Base-by-base conservation (phyloP, 768 basidiomycete species). In the Mycena capillaripes region DNA sequence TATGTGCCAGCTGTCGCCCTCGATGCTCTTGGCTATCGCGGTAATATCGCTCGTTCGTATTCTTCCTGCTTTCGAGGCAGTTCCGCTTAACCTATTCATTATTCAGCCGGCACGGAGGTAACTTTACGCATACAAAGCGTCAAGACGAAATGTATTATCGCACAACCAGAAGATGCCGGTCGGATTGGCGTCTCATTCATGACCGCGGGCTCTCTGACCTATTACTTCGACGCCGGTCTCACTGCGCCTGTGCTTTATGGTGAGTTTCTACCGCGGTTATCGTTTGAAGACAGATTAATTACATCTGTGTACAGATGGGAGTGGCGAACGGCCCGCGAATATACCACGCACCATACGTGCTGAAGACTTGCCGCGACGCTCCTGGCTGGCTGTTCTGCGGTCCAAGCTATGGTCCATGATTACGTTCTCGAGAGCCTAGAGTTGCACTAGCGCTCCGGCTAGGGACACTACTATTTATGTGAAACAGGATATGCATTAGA, bases 151-250 rank as follows among this genome's bases (percentile, higher is more conserved):
- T 80, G 77, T 44, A 55, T 72, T 17, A 72, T 80, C 17, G 77
- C 76, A 1, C 44, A 70, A 1, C 46, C 66, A 5, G 78, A 74
- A 7, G 77, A 80, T 10, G 79, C 77, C 2, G 75, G 76, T 2
- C 66, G 78, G 25, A 48, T 79, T 19, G 74, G 75, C 1, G 32
- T 65, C 4, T 65, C 69, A 0, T 80, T 80, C 64, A 78, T 77
- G 76, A 78, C 72, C 32, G 72, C 75, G 10, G 79, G 78, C 0
- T 73, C 70, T 4, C 58, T 80, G 14, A 75, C 79, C 32, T 53
- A 52, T 21, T 44, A 57, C 56, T 63, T 50, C 30, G 61, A 63
- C 48, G n/a, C 30, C 4, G 61, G 61, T 7, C 61, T 63, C 17
- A 42, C 44, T n/a, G 61, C 61, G 8, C 61, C 61, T 11, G 61